Evolutionary conservation across 2,329 filamentous ascomycete species (phyloP).

Genomic region (Arthrinium puccinioides): DNA sequence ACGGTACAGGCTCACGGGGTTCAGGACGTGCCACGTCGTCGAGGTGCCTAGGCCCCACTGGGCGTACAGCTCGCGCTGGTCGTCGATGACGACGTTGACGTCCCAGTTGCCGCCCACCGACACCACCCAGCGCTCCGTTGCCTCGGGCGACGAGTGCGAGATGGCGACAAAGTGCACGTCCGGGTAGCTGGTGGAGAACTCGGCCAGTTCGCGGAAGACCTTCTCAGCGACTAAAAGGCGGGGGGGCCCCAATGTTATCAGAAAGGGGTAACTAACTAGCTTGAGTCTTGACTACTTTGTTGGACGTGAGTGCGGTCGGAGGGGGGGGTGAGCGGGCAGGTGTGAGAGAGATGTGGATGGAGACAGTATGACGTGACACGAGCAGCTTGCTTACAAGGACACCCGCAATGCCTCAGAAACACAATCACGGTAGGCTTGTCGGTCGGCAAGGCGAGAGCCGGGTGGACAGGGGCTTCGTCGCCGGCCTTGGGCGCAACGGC

Average conservation of each 20-base stretch:
- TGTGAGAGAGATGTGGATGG: not conserved
- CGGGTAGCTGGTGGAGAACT: conserved; percentile 40
- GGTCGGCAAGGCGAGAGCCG: conserved; percentile 43
- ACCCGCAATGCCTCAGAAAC: conserved; percentile 68
- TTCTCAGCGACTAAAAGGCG: conserved; percentile 55
- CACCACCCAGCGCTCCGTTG: conserved; percentile 51
- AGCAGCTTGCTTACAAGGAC: conserved; percentile 52
- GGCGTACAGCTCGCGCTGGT: conserved; percentile 51
- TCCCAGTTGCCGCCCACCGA: conserved; percentile 49
- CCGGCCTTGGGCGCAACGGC: conserved; percentile 44
- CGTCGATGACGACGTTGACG: conserved; percentile 53
- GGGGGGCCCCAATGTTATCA: too few species aligned
- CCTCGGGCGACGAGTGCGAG: conserved; percentile 47
- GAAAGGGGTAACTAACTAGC: too few species aligned
- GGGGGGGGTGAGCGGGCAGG: not conserved
- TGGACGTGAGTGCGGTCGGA: too few species aligned
- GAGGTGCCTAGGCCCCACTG: conserved; percentile 59
- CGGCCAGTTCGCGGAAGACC: conserved; percentile 48
- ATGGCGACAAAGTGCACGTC: conserved; percentile 52
- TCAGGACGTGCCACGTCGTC: conserved; percentile 55
- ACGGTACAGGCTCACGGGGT: conserved; percentile 48
- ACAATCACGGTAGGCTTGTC: conserved; percentile 53
- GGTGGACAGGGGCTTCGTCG: conserved; percentile 45
- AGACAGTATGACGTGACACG: not conserved
- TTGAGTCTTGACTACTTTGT: too few species aligned